Conservation (phyloP, 2,329 filamentous ascomycete genomes). For the Cercospora brassicicola region DNA sequence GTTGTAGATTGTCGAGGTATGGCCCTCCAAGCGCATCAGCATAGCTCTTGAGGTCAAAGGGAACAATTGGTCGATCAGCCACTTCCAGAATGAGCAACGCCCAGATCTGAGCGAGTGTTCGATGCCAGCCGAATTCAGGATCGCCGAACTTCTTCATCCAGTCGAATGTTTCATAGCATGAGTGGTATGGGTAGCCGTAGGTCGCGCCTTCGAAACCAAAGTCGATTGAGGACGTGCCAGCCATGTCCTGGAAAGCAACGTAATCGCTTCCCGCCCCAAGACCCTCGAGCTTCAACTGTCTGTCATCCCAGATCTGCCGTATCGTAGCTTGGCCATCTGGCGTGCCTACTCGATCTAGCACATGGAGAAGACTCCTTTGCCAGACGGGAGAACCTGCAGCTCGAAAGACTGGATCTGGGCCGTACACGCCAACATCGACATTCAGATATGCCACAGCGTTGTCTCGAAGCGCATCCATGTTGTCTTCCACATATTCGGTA, state of each 20-base stretch:
- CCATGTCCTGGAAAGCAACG: conserved; percentile 86
- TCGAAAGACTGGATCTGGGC: conserved; percentile 62
- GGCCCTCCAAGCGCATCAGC: conserved; percentile 58
- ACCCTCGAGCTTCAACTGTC: conserved; percentile 61
- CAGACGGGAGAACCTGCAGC: conserved; percentile 82
- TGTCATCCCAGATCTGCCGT: conserved; percentile 71
- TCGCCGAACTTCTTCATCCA: conserved; percentile 82
- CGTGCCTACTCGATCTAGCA: conserved; percentile 73
- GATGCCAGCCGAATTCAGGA: conserved; percentile 76
- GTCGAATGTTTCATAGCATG: conserved; percentile 85
- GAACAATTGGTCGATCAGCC: conserved; percentile 75
- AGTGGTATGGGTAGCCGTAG: conserved; percentile 67
- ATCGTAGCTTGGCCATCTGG: conserved; percentile 71
- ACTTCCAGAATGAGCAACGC: conserved; percentile 82
- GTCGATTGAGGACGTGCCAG: conserved; percentile 83
- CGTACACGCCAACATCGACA: conserved; percentile 78
- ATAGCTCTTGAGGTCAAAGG: conserved; percentile 77
- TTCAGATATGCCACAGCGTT: conserved; percentile 88
- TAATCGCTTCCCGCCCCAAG: conserved; percentile 79
- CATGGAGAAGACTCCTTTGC: conserved; percentile 67
- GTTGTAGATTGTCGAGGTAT: conserved; percentile 67
- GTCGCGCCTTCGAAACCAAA: conserved; percentile 69
- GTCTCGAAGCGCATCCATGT: conserved; percentile 68
- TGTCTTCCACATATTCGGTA: conserved; percentile 90
- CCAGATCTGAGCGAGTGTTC: conserved; percentile 73